A percentile compares a stretch with the other conserved stretches of the same genome.
phyloP scores from a whole-genome alignment of 257 asterid genomes.

The Fraxinus cuspidata region DNA sequence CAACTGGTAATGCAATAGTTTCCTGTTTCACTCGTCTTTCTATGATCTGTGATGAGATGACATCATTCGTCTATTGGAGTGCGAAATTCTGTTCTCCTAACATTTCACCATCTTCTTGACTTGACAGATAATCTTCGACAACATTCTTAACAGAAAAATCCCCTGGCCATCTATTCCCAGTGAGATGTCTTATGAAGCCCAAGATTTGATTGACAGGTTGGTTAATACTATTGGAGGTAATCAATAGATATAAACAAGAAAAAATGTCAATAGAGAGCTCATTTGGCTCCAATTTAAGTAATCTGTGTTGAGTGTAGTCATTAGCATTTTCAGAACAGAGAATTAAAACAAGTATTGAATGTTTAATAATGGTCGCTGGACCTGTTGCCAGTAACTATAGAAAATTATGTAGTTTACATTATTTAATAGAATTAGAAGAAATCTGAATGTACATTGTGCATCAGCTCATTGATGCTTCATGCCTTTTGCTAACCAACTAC shows the following conservation, averaged over 20 bases:
- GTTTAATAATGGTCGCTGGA: neutral
- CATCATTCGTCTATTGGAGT: slow-evolving; percentile 9
- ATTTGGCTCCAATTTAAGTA: neutral
- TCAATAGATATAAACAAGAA: neutral
- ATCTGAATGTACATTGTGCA: neutral
- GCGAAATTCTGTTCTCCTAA: slow-evolving; percentile 9
- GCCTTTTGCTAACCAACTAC: slow-evolving; percentile 19
- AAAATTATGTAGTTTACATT: neutral
- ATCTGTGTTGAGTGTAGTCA: neutral
- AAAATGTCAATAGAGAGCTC: slow-evolving; percentile 6
- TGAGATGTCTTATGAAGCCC: slow-evolving; percentile 75
- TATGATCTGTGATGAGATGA: neutral
- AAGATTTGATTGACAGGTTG: slow-evolving; percentile 88
- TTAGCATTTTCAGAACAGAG: slow-evolving; percentile 22
- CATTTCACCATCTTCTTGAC: slow-evolving; percentile 25
- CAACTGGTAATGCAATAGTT: slow-evolving; percentile 8
- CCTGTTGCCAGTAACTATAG: neutral
- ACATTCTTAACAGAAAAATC: slow-evolving; percentile 77
- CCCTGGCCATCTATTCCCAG: slow-evolving; percentile 91
- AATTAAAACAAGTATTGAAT: slow-evolving; percentile 21
- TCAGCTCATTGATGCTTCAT: slow-evolving; percentile 15
- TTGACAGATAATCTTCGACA: slow-evolving; percentile 78
- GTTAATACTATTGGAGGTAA: slow-evolving; percentile 23
- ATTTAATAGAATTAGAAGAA: slow-evolving; percentile 5
- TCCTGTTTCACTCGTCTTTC: slow-evolving; percentile 13